Conservation (phyloP, 1,139 yeast species). For the Yamadazyma jaroonii region DNA sequence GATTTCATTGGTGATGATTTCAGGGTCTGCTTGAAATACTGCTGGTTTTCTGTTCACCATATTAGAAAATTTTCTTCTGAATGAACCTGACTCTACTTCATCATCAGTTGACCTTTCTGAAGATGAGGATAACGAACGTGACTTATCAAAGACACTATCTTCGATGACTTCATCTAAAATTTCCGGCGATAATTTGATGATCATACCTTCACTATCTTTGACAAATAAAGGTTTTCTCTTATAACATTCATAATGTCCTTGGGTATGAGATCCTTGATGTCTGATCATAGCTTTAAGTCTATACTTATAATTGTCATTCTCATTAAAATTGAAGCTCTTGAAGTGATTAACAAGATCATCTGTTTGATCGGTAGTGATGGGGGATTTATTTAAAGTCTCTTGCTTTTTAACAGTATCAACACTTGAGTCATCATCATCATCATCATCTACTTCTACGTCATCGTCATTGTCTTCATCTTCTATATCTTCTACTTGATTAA, state of each 20-base stretch:
- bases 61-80: constrained; percentile 36
- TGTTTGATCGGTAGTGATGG: constrained; percentile 40
- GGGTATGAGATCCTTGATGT: constrained; percentile 85
- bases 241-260: constrained; percentile 88
- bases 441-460: constrained; percentile 16
- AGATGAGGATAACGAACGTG: constrained; percentile 8
- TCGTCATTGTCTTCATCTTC: constrained; percentile 22
- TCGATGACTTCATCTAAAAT: constrained; percentile 30
- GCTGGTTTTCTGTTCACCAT: constrained; percentile 48
- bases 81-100: constrained; percentile 22
- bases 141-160: constrained; percentile 8
- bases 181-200: constrained; percentile 47
- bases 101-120: constrained; percentile 16
- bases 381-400: constrained; percentile 36
- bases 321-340: constrained; percentile 41
- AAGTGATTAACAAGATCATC: constrained; percentile 38
- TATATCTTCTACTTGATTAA: constrained; percentile 19
- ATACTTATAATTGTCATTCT: constrained; percentile 50
- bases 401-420: constrained; percentile 14
- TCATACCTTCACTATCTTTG: constrained; percentile 47
- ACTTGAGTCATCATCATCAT: constrained; percentile 8
- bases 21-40: constrained; percentile 39
- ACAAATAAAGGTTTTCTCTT: constrained; percentile 64
- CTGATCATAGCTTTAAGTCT: constrained; percentile 69
- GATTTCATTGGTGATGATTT: constrained; percentile 37